These are phyloP conservation scores for Collybia mongolica DNA, from an alignment of 768 basidiomycete genomes.

Conservation along the genomic window DNA sequence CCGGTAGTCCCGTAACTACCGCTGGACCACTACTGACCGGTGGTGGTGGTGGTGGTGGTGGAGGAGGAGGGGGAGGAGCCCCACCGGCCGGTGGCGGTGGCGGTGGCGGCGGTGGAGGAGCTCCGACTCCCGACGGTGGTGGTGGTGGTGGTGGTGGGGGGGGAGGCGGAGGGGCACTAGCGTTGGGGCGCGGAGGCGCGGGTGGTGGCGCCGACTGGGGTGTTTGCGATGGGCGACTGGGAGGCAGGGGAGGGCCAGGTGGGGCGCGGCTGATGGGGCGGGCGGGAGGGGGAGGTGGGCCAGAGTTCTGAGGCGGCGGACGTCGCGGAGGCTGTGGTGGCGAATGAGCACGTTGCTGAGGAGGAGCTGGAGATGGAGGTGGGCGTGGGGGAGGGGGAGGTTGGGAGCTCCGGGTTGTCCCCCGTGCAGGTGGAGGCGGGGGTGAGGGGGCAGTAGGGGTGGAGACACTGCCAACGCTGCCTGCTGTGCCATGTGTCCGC, in stretches of 20 bases:
- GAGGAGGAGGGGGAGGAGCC: conserved; percentile 29
- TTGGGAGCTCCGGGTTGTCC: conserved; percentile 30
- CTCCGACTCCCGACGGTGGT: conserved; percentile 26
- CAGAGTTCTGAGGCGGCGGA: conserved; percentile 10
- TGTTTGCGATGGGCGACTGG: conserved; percentile 11
- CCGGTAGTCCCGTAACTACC: conserved; percentile 34
- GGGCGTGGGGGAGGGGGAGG: conserved; percentile 29
- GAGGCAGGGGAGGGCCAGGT: conserved; percentile 17
- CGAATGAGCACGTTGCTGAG: conserved; percentile 37
- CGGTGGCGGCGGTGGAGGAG: conserved; percentile 33
- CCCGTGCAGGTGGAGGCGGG: conserved; percentile 23
- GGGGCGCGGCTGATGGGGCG: conserved; percentile 4
- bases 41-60: conserved; percentile 40
- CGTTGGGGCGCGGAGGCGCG: conserved; percentile 6
- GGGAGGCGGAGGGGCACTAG: conserved; percentile 13
- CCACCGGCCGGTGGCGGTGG: conserved; percentile 28
- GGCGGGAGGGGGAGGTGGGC: conserved; percentile 17
- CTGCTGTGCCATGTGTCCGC: conserved; percentile 31
- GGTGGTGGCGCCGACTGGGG: conserved; percentile 6
- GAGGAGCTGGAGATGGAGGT: conserved; percentile 31
- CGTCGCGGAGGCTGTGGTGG: conserved; percentile 19
- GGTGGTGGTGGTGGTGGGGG: conserved; percentile 28
- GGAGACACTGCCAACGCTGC: conserved; percentile 32
- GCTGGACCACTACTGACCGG: conserved; percentile 20
- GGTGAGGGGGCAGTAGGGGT: conserved; percentile 32